Base-by-base conservation (phyloP, 2,329 filamentous ascomycete genomes). In the Rutstroemia sydowiana region DNA sequence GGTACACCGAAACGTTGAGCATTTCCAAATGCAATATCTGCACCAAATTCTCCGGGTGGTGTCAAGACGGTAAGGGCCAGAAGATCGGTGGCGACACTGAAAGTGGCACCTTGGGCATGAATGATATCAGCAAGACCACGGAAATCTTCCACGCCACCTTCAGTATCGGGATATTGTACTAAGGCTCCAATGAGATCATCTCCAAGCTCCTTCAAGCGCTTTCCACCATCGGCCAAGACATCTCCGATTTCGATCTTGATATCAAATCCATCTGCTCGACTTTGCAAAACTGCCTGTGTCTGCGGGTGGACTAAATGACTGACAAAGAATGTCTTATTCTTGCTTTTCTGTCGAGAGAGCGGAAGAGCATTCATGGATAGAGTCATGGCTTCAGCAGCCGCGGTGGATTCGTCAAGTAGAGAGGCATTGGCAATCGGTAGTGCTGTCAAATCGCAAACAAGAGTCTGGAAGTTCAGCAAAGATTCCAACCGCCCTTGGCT, bases 381-480 rank as follows among this genome's bases (percentile, higher is more conserved):
- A 13, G 90, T 96, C 91, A 97, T 93, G 58, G 92, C 92, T 73
- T 97, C 92, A 26, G 91, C 88, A 13, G 90, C 92, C 11, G 92
- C 92, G 1, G 92, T 96, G 20, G 87, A 84, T 71, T 96, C 92
- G 62, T 96, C 92, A 39, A 96, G 74, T 45, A 96, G 76, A 41
- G 89, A 95, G 37, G 92, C 89, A 73, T 97, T 96, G 55, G 92
- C 82, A 58, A 96, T 89, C 20, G 88, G 81, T 28, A 97, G 77
- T 1, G 81, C 89, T 0, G 92, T 96, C 58, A 97, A 74, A 66
- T 96, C 92, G 2, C 84, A 83, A 8, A 95, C 85, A 74, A 97
- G 77, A 16, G 92, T 97, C 75, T 97, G 92, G 73, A 90, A 97
- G 75, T 97, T 97, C 57, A 97, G 75, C 49, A 97, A 74, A 5